A percentile compares a stretch with the other conserved stretches of the same genome.
phyloP scores from a whole-genome alignment of 2,329 filamentous ascomycete species.

The Akanthomyces uredinophilus region DNA sequence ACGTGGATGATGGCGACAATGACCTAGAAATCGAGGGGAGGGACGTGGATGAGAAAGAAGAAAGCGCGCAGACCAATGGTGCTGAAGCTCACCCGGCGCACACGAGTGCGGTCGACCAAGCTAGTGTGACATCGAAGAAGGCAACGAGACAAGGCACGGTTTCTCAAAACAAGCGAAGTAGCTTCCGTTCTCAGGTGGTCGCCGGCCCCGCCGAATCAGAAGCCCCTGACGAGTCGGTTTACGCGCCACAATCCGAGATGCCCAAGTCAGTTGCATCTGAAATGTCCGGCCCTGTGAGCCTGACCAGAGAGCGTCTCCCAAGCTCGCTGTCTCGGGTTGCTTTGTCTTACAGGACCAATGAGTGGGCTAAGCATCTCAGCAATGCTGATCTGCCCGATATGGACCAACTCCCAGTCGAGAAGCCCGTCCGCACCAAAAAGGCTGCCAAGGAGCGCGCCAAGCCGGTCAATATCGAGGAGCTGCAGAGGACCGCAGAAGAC shows the following conservation, averaged over 20 bases:
- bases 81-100: neutral
- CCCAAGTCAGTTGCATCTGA: conserved; percentile 38
- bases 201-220: neutral
- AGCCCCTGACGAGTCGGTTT: neutral
- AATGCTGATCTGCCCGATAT: conserved; percentile 67
- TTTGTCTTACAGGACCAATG: conserved; percentile 81
- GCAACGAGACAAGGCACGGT: neutral
- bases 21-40: neutral
- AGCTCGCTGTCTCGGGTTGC: conserved; percentile 70
- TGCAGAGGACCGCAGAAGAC: conserved; percentile 58
- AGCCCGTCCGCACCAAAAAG: conserved; percentile 22
- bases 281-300: conserved; percentile 39
- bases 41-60: neutral
- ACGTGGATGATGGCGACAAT: neutral
- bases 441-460: conserved; percentile 44
- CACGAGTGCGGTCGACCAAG: neutral
- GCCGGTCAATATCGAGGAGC: conserved; percentile 58
- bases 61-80: neutral
- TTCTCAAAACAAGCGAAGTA: neutral
- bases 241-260: conserved; percentile 23
- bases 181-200: neutral
- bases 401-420: conserved; percentile 52
- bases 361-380: conserved; percentile 90
- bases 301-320: conserved; percentile 61
- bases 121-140: neutral